Base-by-base conservation (phyloP, 2,329 filamentous ascomycete genomes). In the Cladorrhinum sp. region DNA sequence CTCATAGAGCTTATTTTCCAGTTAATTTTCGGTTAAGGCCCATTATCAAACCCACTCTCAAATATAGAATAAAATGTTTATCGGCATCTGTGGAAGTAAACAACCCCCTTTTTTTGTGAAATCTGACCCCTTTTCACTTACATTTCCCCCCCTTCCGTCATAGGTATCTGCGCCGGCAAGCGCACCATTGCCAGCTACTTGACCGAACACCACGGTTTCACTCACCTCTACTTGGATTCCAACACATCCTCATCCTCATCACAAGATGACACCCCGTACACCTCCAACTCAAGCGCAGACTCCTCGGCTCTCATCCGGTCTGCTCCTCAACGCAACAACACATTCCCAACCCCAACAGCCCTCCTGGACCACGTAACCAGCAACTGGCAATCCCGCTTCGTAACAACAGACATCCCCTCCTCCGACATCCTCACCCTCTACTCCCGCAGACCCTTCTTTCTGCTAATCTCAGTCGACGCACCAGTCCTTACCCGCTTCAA, bases 81-180 rank as follows among this genome's bases (percentile, higher is more conserved):
- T 92, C 64, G 90, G 89, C 58, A 81, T 93, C 62, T 92, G 89
- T 69, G 88, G 88, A 71, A 86, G 88, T 89, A 80, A 45, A 58
- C 18, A 45, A 48, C 63, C 52, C 56, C 36, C 29, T 22, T 56
- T 62, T 24, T 36, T 36, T 13, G 45, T 41, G 16, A 61, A 13
- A 6, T 2, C 20, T 6, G n/a, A 12, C 32, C 52, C 23, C 25
- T 56, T 41, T 54, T 57, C 48, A 65, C 66, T 66, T 55, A 64
- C 61, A 65, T n/a, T n/a, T n/a, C n/a, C n/a, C n/a, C n/a, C 16
- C 12, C 29, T 23, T 27, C 9, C 24, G 10, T 18, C 45, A 45
- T 70, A 95, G 93, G 91, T 70, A 93, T 97, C 69, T 98, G 93
- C 78, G 88, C 93, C 53, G 95, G 95, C 70, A 98, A 97, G 78